A percentile compares a stretch with the other conserved stretches of the same genome.
Evolutionary conservation across 768 basidiomycete genomes (phyloP).

Genomic region (Melanogaster broomeanus): DNA sequence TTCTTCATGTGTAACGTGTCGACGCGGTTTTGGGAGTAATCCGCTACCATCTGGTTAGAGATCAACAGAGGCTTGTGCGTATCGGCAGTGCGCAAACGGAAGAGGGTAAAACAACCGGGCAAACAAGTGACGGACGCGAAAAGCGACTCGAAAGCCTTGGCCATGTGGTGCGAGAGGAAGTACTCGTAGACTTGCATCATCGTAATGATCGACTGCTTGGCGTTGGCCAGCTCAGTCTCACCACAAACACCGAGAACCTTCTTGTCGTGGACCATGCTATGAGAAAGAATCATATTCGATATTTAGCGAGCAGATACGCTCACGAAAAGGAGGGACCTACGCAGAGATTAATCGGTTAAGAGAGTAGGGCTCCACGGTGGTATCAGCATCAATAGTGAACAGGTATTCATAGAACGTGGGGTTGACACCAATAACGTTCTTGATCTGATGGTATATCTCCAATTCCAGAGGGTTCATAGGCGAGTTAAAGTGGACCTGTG

Average conservation of each 20-base stretch:
- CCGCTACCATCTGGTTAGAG: slow-evolving; percentile 85
- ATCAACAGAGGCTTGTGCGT: slow-evolving; percentile 94
- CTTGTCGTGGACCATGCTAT: slow-evolving; percentile 95
- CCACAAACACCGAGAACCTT: slow-evolving; percentile 93
- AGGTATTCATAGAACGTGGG: slow-evolving; percentile 97
- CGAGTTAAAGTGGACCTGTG: slow-evolving; percentile 91
- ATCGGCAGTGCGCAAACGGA: slow-evolving; percentile 91
- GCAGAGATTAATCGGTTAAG: slow-evolving; percentile 91
- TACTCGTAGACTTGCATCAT: slow-evolving; percentile 99
- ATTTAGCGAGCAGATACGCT: neutral
- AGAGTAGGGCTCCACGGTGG: slow-evolving; percentile 85
- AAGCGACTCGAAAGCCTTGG: slow-evolving; percentile 95
- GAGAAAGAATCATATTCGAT: neutral
- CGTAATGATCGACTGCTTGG: slow-evolving; percentile 92
- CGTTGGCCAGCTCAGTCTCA: slow-evolving; percentile 90
- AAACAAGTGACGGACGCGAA: slow-evolving; percentile 99
- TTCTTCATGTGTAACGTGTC: slow-evolving; percentile 99
- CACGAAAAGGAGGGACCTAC: slow-evolving; percentile 49
- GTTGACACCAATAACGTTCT: slow-evolving; percentile 99
- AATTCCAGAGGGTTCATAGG: slow-evolving; percentile 97
- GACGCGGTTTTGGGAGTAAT: slow-evolving; percentile 95
- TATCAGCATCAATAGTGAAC: slow-evolving; percentile 94
- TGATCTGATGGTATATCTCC: slow-evolving; percentile 99
- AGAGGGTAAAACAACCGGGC: slow-evolving; percentile 98
- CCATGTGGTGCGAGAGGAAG: slow-evolving; percentile 98